Base-by-base conservation (phyloP, 2,329 filamentous ascomycete genomes). In the Aureobasidium sp. region DNA sequence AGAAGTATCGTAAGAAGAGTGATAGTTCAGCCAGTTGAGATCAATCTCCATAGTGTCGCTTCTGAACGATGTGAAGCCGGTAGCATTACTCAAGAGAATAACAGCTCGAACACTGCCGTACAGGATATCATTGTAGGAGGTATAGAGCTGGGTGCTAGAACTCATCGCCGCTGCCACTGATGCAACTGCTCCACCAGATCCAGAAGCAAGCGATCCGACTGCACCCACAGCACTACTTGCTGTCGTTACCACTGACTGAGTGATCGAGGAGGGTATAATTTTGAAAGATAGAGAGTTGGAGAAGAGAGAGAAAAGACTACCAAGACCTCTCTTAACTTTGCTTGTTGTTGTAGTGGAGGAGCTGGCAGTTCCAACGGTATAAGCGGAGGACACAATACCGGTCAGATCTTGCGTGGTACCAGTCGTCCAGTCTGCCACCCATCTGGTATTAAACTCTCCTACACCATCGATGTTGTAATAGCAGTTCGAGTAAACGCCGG, bases 11-110 rank as follows among this genome's bases (percentile, higher is more conserved):
- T 81, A 88, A 26, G 86, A 86, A 7, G 79, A 77, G 10, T 77
- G 71, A 2, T 79, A 78, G 0, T 87, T 84, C 36, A 81, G 75
- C 8, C 78, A 78, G 24, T 76, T 73, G 69, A 92, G 89, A 37
- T 64, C 59, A 20, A 61, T 43, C 20, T 62, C 41, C 44, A 56
- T 43, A 5, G 56, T 64, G 36, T 64, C 63, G 17, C 56, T 59
- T 46, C 59, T 64, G 47, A 61, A 47, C 39, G 61, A 64, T 66
- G 92, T 89, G 74, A 92, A 86, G 71, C 92, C 89, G 67, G 92
- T 90, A 69, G 92, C 89, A 70, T 90, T 74, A 0, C 86, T 84
- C 60, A 87, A 71, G 73, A 84, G 87, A 76, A 90, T 85, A 39
- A 82, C 82, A 1, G 84, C 83, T 26, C 88, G 78, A 67, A 87